Evolutionary conservation across 345 rosid genomes (phyloP), one percentile per base, ranked within the genome.

Genomic region (Cardiospermum halicacabum): DNA sequence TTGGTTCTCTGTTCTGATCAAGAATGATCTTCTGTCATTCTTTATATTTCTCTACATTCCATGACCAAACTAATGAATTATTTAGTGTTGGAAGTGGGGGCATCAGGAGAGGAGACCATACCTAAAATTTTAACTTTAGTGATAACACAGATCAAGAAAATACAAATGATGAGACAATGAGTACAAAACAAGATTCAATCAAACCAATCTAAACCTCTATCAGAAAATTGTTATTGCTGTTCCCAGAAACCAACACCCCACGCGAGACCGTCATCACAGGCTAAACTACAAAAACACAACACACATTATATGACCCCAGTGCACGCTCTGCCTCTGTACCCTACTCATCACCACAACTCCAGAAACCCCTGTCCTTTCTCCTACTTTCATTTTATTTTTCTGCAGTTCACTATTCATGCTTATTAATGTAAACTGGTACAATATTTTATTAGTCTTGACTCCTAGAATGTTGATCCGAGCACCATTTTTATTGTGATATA

Each of bases 141-240:
- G 49, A 43, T 19, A n/a, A n/a, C 57, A 60, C 53, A 62, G 53
- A 68, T 69, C 69, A 69, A 70, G 72, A 65, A 65, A 67, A 49
- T 55, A 13, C 74, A 72, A 77, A 79, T 77, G 59, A 79, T 79
- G 66, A 67, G 69, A 69, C 62, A 76, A 76, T 76, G 72, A 81
- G 81, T 82, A 77, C 81, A 72, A 74, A 79, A 62, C 40, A 67
- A 62, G 80, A 60, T 80, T 79, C 80, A 78, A 82, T 34, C 18
- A 34, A 34, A 5, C 39, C 2, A 7, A 34, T 34, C 39, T 34
- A n/a, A n/a, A 34, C 39, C 1, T 5, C 9, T 34, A 5, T 5
- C 39, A 34, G 21, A 42, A 3, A 63, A 43, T 40, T 40, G 19
- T n/a, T n/a, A n/a, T n/a, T n/a, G n/a, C n/a, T n/a, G n/a, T 18